Conservation (phyloP, 306 rosid species). For the Dalbergia cochinchinensis region DNA sequence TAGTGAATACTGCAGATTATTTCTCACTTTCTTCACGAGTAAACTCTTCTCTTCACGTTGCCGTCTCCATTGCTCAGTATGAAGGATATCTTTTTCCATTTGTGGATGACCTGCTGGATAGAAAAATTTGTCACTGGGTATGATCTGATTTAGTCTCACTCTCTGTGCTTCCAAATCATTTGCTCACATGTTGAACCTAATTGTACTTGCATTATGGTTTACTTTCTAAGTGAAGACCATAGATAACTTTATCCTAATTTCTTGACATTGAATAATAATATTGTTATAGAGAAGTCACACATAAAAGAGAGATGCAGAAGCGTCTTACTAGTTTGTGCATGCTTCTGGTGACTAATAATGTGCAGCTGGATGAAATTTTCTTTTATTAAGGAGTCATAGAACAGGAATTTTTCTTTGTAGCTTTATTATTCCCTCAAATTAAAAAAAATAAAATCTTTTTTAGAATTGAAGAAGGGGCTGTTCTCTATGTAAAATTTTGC, state of each 20-base stretch:
- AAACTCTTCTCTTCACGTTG: slow-evolving; percentile 80
- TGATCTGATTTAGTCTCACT: slow-evolving; percentile 45
- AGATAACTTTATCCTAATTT: slow-evolving; percentile 21
- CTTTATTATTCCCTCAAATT: background rate
- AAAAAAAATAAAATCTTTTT: background rate
- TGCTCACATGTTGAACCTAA: slow-evolving; percentile 13
- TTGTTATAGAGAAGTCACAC: slow-evolving; percentile 15
- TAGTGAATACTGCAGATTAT: slow-evolving; percentile 90
- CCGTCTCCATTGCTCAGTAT: slow-evolving; percentile 78
- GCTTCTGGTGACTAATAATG: slow-evolving; percentile 21
- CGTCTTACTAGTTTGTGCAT: slow-evolving; percentile 6
- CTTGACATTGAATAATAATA: background rate
- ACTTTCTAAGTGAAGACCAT: slow-evolving; percentile 29
- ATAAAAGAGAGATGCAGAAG: background rate
- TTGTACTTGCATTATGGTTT: slow-evolving; percentile 27
- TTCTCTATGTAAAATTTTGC: background rate
- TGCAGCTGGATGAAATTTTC: background rate
- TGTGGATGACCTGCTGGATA: slow-evolving; percentile 77
- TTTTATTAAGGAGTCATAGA: slow-evolving; percentile 20
- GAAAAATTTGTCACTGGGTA: slow-evolving; percentile 98
- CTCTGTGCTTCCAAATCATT: background rate
- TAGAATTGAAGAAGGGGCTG: background rate
- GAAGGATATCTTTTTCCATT: slow-evolving; percentile 88
- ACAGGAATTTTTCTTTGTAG: background rate
- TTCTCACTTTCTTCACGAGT: slow-evolving; percentile 92